phyloP scores from a whole-genome alignment of 129 eudicot species.

The Apium graveolens region DNA sequence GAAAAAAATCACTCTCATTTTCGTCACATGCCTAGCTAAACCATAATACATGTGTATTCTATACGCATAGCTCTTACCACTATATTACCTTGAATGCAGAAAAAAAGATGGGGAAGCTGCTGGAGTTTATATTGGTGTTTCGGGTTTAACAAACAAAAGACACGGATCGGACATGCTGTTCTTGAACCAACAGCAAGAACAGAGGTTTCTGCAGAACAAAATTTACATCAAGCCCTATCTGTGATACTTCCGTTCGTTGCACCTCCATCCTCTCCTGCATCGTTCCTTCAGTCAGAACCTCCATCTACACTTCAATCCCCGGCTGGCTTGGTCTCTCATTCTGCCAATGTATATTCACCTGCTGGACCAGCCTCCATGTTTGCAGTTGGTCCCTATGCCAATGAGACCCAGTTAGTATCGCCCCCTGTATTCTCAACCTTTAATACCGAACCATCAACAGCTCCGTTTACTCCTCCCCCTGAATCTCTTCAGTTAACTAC shows the following conservation, averaged over 20 bases:
- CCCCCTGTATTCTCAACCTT: slow-evolving; percentile 87
- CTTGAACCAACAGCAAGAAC: slow-evolving; percentile 44
- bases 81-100: slow-evolving; percentile 40
- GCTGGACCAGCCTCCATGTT: slow-evolving; percentile 78
- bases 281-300: slow-evolving; percentile 83
- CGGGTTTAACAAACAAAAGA: slow-evolving; percentile 52
- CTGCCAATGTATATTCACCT: slow-evolving; percentile 82
- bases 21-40: neutral
- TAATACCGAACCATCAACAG: slow-evolving; percentile 95
- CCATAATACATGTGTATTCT: neutral
- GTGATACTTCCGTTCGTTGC: slow-evolving; percentile 58
- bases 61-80: neutral
- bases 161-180: slow-evolving; percentile 62
- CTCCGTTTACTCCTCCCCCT: slow-evolving; percentile 94
- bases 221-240: slow-evolving; percentile 39
- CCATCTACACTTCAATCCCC: slow-evolving; percentile 77
- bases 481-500: slow-evolving; percentile 83
- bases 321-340: slow-evolving; percentile 45
- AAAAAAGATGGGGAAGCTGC: slow-evolving; percentile 77
- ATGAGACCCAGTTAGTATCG: slow-evolving; percentile 85
- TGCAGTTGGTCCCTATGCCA: slow-evolving; percentile 86
- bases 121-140: slow-evolving; percentile 82
- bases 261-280: slow-evolving; percentile 99
- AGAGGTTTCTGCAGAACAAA: slow-evolving; percentile 29
- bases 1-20: neutral